Evolutionary conservation across 176 grass and related monocot species (phyloP).

Genomic region (Aegilops umbellulata): DNA sequence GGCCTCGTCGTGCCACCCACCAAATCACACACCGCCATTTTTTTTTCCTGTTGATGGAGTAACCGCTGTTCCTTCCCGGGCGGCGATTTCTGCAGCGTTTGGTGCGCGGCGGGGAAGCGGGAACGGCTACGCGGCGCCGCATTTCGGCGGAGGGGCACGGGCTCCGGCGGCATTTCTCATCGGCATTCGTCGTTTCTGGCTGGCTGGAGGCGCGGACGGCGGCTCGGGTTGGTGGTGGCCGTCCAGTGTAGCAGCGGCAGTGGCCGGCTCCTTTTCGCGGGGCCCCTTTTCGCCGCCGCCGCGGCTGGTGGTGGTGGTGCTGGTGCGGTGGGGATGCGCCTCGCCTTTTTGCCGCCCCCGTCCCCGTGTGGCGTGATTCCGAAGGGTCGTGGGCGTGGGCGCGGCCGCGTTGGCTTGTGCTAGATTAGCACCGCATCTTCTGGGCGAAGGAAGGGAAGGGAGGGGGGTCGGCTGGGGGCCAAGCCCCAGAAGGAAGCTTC

Average conservation of each 20-base stretch:
- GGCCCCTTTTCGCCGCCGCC: constrained; percentile 22
- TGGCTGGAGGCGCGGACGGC: too few species aligned
- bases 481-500: constrained; percentile 6
- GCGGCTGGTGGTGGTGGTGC: neutral
- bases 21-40: neutral
- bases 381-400: constrained; percentile 28
- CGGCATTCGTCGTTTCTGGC: too few species aligned
- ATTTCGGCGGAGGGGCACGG: neutral
- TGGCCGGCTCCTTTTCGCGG: constrained; percentile 3
- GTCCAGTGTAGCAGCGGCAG: neutral
- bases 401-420: constrained; percentile 3
- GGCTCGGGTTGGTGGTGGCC: neutral
- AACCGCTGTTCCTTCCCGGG: neutral
- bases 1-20: constrained; percentile 37
- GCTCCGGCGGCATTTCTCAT: constrained; percentile 10
- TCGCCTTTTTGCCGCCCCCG: constrained; percentile 42
- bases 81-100: neutral
- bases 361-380: constrained; percentile 37
- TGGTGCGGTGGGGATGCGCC: constrained; percentile 43
- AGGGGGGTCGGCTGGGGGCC: neutral
- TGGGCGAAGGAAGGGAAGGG: neutral
- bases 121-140: neutral
- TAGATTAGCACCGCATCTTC: constrained; percentile 34
- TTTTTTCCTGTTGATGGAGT: neutral
- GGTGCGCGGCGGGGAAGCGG: too few species aligned